Conservation (phyloP, 768 basidiomycete genomes). For the Boletus tylopilopsis region DNA sequence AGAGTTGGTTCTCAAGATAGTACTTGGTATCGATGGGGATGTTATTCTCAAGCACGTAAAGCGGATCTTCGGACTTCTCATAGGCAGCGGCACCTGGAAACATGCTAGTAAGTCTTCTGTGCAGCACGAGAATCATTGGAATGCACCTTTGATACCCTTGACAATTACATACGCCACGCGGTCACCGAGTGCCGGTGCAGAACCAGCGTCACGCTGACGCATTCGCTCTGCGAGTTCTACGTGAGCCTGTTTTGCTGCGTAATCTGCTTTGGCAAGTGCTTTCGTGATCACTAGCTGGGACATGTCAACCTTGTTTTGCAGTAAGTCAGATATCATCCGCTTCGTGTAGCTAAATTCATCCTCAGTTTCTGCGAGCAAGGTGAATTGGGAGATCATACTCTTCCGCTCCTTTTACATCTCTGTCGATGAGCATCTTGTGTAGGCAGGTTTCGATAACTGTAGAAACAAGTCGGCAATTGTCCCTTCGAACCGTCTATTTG, state of each 20-base stretch:
- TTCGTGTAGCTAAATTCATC: slow-evolving; percentile 74
- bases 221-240: slow-evolving; percentile 94
- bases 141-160: slow-evolving; percentile 86
- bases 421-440: slow-evolving; percentile 95
- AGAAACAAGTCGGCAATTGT: slow-evolving; percentile 97
- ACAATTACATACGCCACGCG: slow-evolving; percentile 99
- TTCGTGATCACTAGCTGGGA: slow-evolving; percentile 99
- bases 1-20: slow-evolving; percentile 96
- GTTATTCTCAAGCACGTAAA: slow-evolving; percentile 97
- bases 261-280: slow-evolving; percentile 90
- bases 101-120: neutral
- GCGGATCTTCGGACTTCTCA: slow-evolving; percentile 97
- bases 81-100: slow-evolving; percentile 89
- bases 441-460: slow-evolving; percentile 98
- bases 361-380: slow-evolving; percentile 16
- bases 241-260: slow-evolving; percentile 93
- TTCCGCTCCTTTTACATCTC: slow-evolving; percentile 91
- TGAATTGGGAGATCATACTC: slow-evolving; percentile 50
- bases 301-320: slow-evolving; percentile 98
- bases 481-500: slow-evolving; percentile 88
- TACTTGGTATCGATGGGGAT: slow-evolving; percentile 98
- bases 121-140: too few relatives aligned
- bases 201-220: slow-evolving; percentile 95
- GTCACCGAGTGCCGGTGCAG: slow-evolving; percentile 95
- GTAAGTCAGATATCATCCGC: slow-evolving; percentile 85